Evolutionary conservation across 2,329 filamentous ascomycete genomes (phyloP), one percentile per base, ranked within the genome.

Genomic region (Cercospora sp.): DNA sequence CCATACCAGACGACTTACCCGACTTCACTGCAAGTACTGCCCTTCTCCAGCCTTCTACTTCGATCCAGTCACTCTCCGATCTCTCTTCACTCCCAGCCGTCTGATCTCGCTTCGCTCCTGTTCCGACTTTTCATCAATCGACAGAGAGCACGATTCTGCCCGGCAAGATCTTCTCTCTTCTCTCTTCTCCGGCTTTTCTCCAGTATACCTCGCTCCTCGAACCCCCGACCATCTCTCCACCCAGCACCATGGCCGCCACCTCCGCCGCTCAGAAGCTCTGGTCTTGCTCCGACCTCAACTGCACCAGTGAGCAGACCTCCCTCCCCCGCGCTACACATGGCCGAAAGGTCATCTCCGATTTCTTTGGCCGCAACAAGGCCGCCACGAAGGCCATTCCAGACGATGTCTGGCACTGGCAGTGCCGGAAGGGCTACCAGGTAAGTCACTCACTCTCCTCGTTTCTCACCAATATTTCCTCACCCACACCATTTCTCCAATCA

Each of bases 361-460:
- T 94, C 65, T 94, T 94, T 73, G 92, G 92, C 23, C 87, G 92
- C 42, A 95, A 95, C 83, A 95, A 95, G 80, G 83, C 86, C 7
- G 90, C 88, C 74, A 95, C 92, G 0, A 85, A 89, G 36, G 83
- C 84, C 55, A 91, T 95, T 60, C 87, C 92, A 0, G 87, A 90
- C 74, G 90, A 67, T 30, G 57, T 67, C 31, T 69, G 68, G 68
- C 57, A 65, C 57, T 70, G 58, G 57, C 59, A 64, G 42, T 95
- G 92, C 78, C 87, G 92, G 39, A 94, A 94, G 76, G 90, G 94
- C 75, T 95, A 95, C 77, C 92, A 63, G 42, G 60, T 36, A 53
- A 51, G 60, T 55, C 45, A 31, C 23, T 20, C 28, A 12, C 6
- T 12, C 2, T 9, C 7, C 30, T 33, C 4, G 9, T 12, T 7